Conservation (phyloP, 345 rosid species). For the Bretschneidera sinensis region DNA sequence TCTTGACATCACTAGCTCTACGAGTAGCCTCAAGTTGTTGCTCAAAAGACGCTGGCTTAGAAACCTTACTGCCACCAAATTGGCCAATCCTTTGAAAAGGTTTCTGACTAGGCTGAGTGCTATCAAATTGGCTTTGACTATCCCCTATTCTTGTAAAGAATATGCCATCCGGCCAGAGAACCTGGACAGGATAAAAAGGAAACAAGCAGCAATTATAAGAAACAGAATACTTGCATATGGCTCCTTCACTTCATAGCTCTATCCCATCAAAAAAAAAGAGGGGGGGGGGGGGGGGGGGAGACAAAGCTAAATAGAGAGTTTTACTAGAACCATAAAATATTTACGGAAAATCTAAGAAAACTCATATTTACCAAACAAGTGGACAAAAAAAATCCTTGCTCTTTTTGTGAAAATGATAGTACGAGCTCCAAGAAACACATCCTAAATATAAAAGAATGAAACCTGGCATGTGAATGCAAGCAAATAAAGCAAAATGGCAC, state of each 20-base stretch:
- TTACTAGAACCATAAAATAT: background rate
- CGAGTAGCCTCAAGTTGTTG: conserved; percentile 82
- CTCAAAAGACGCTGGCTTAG: conserved; percentile 66
- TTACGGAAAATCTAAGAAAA: background rate
- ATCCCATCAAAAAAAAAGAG: background rate
- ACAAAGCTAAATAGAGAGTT: too few relatives aligned
- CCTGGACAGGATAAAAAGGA: conserved; percentile 35
- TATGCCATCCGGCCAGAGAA: conserved; percentile 90
- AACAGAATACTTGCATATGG: too few relatives aligned
- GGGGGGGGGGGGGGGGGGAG: too few relatives aligned
- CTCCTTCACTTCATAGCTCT: too few relatives aligned
- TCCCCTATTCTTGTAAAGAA: conserved; percentile 61
- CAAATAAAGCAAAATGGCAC: too few relatives aligned
- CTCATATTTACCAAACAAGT: background rate
- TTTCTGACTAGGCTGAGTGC: conserved; percentile 28
- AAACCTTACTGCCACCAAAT: conserved; percentile 45
- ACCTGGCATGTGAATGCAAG: too few relatives aligned
- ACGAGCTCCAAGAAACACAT: background rate
- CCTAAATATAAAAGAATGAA: background rate
- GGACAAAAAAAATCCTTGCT: background rate
- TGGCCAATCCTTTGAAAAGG: conserved; percentile 40
- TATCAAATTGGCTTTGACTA: conserved; percentile 29
- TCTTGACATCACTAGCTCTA: conserved; percentile 75
- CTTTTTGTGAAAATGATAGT: background rate
- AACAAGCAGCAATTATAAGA: conserved; percentile 4